Percentiles rank a stretch among this genome's conserved stretches.
Evolutionary conservation across 2,329 filamentous ascomycete species (phyloP).

Genomic region (Curvularia lunata): DNA sequence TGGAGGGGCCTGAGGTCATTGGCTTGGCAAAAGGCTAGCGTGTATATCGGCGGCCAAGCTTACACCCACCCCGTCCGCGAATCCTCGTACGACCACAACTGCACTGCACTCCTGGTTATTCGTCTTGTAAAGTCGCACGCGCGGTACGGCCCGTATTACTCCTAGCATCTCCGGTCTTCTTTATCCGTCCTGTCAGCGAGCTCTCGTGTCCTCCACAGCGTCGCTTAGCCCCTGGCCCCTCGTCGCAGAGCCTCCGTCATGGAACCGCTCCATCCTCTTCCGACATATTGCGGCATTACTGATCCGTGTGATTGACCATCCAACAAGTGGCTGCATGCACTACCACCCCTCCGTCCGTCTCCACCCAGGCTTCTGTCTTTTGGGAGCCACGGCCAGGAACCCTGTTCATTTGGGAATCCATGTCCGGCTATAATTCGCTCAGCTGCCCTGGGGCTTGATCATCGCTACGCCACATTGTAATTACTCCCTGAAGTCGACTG

Average conservation of each 20-base stretch:
- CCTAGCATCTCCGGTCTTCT: not conserved
- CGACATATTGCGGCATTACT: not conserved
- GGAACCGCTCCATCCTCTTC: not conserved
- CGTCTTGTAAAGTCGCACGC: not conserved
- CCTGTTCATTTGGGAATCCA: not conserved
- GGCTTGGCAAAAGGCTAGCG: slow-evolving; percentile 15
- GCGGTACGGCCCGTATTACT: slow-evolving; percentile 12
- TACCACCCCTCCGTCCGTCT: slow-evolving; percentile 4
- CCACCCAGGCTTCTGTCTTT: not conserved
- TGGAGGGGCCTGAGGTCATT: slow-evolving; percentile 24
- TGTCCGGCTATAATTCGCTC: not conserved
- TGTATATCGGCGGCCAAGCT: not conserved
- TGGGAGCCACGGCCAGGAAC: not conserved
- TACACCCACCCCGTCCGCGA: not conserved
- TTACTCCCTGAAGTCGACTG: not conserved
- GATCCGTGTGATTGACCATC: not conserved
- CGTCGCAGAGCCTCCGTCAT: not conserved
- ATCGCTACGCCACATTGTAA: slow-evolving; percentile 3
- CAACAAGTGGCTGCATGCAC: not conserved
- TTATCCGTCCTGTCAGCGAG: not conserved
- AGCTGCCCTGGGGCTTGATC: not conserved
- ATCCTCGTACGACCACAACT: not conserved
- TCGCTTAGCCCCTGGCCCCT: not conserved
- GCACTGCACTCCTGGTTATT: not conserved
- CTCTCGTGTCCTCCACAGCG: not conserved